Percentiles rank a stretch among this genome's conserved stretches.
These are phyloP conservation scores for Theileria orientalis DNA, from an alignment of 169 alveolate species.

Conservation along the genomic window DNA sequence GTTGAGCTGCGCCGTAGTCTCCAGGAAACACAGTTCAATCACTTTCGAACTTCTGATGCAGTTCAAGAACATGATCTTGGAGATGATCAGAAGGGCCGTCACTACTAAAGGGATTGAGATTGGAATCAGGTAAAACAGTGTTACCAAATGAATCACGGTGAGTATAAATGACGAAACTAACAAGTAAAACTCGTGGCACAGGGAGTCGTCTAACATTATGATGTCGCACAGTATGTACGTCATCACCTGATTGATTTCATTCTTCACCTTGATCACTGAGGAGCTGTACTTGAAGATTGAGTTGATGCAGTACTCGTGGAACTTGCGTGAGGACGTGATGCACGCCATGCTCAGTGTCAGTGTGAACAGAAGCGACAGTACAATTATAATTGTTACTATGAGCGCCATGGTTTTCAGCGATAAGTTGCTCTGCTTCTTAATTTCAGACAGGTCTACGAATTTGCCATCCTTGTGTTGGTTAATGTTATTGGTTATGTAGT, in stretches of 20 bases:
- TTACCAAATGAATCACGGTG: background rate
- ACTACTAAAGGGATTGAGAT: constrained; percentile 31
- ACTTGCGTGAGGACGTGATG: constrained; percentile 23
- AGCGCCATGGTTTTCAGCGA: background rate
- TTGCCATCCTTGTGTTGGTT: background rate
- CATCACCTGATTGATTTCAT: constrained; percentile 4
- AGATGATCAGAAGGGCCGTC: background rate
- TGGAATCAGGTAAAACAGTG: constrained; percentile 4
- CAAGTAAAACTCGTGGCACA: constrained; percentile 18
- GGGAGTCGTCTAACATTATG: constrained; percentile 19
- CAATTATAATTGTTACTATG: background rate
- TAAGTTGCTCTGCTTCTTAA: background rate
- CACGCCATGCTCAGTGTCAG: background rate
- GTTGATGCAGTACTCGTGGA: constrained; percentile 21
- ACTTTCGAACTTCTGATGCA: constrained; percentile 22
- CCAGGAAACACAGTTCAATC: constrained; percentile 25
- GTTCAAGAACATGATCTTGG: background rate
- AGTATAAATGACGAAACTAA: background rate
- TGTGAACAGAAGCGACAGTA: background rate
- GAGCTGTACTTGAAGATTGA: no score
- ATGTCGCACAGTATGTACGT: constrained; percentile 31
- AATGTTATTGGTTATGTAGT: background rate
- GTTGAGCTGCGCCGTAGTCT: constrained; percentile 19
- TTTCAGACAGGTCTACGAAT: background rate
- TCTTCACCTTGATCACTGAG: no score